These are phyloP conservation scores for Bruguiera gymnorhiza DNA, from an alignment of 345 rosid genomes.

Conservation along the genomic window DNA sequence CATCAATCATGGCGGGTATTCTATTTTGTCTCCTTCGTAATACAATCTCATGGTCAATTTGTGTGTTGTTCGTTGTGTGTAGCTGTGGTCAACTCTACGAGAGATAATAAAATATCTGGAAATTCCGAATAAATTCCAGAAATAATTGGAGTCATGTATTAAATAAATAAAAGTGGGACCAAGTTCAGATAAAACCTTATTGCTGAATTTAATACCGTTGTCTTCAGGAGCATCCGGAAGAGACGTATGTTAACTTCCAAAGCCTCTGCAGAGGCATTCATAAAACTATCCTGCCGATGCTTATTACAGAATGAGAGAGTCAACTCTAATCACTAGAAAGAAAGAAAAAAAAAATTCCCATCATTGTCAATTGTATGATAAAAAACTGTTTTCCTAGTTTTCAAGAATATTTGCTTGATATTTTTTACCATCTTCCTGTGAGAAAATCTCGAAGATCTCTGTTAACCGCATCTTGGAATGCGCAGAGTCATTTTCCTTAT, in stretches of 20 bases:
- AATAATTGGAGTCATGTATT: too few relatives aligned
- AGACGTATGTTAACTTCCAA: conserved; percentile 11
- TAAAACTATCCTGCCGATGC: neutral
- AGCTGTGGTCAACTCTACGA: neutral
- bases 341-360: too few relatives aligned
- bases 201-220: neutral
- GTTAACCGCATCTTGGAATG: neutral
- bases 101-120: neutral
- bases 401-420: too few relatives aligned
- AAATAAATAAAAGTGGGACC: too few relatives aligned
- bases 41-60: neutral
- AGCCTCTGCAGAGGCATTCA: conserved; percentile 24
- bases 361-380: too few relatives aligned
- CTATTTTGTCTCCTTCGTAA: neutral
- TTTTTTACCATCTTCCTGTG: too few relatives aligned
- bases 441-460: neutral
- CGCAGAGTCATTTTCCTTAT: neutral
- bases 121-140: too few relatives aligned
- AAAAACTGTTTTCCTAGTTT: too few relatives aligned
- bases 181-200: too few relatives aligned
- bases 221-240: conserved; percentile 10
- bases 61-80: neutral
- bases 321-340: neutral
- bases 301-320: neutral
- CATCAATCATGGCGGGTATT: neutral